Evolutionary conservation across 176 grass and related monocot genomes (phyloP).

Genomic region (Oryza australiensis): DNA sequence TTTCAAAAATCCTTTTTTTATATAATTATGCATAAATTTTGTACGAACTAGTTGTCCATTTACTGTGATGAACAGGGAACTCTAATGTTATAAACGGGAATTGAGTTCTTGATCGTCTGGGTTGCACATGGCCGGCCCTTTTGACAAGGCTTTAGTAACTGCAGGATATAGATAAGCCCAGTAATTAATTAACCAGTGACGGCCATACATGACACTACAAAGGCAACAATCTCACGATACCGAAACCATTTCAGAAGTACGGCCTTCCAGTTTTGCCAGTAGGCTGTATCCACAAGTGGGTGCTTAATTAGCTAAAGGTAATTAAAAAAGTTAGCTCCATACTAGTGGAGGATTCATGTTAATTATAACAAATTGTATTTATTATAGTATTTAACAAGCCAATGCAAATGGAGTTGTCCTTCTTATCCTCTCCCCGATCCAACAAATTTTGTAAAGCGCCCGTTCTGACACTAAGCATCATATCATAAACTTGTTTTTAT

Average conservation of each 20-base stretch:
- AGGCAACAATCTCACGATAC: not conserved
- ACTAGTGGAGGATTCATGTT: not conserved
- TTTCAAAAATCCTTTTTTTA: too few species aligned
- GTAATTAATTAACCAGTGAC: not conserved
- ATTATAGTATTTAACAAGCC: not conserved
- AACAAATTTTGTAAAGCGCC: not conserved
- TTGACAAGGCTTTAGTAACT: not conserved
- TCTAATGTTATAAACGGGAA: too few species aligned
- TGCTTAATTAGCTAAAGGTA: not conserved
- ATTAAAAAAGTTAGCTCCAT: not conserved
- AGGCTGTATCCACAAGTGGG: slow-evolving; percentile 26
- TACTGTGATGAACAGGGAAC: too few species aligned
- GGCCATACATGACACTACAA: not conserved
- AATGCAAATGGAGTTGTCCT: not conserved
- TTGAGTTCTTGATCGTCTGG: too few species aligned
- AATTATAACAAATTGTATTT: too few species aligned
- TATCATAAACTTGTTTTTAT: not conserved
- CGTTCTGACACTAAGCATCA: not conserved
- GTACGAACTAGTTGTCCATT: too few species aligned
- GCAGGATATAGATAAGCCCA: not conserved
- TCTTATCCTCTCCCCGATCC: not conserved
- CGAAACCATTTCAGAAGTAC: slow-evolving; percentile 1
- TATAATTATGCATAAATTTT: too few species aligned
- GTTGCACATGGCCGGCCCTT: too few species aligned
- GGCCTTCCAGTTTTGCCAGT: not conserved